Base-by-base conservation (phyloP, 768 basidiomycete genomes). In the Russula abietina region DNA sequence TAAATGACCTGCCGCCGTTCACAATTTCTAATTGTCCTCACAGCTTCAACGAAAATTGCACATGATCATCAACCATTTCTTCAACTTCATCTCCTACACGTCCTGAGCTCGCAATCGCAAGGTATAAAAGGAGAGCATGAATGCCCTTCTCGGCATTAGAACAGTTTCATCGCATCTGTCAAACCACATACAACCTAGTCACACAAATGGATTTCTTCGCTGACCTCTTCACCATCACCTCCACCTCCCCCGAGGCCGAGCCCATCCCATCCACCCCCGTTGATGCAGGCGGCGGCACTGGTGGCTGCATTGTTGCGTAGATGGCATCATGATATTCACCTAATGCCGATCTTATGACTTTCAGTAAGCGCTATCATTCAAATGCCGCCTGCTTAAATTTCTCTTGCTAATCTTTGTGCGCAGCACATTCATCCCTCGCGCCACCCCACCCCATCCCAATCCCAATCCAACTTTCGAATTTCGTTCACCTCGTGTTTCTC, bases 131-230 rank as follows among this genome's bases (percentile, higher is more conserved):
- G 28, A 30, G 28, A 30, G 28, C 5, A 30, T 30, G n/a, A n/a
- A n/a, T n/a, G n/a, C n/a, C n/a, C n/a, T n/a, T n/a, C n/a, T n/a
- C n/a, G n/a, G n/a, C n/a, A n/a, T n/a, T n/a, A n/a, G n/a, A n/a
- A n/a, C n/a, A n/a, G n/a, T n/a, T n/a, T 30, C 28, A 30, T 2
- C 28, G 28, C 28, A 30, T 30, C 28, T 30, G 39, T 16, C 39
- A 38, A 2, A 43, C 41, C n/a, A n/a, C n/a, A n/a, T n/a, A n/a
- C n/a, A n/a, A n/a, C n/a, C n/a, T n/a, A 51, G 9, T 17, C 30
- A 51, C 28, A 28, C 16, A 2, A 50, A 50, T 55, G 53, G 53
- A 55, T 55, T 39, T 33, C 53, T 55, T 55, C 53, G 24, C 53
- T 8, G 8, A 38, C 4, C 38, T 55, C 38, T 55, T 55, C 53